Evolutionary conservation across 257 asterid species (phyloP).

Genomic region (Leonotis leonurus): DNA sequence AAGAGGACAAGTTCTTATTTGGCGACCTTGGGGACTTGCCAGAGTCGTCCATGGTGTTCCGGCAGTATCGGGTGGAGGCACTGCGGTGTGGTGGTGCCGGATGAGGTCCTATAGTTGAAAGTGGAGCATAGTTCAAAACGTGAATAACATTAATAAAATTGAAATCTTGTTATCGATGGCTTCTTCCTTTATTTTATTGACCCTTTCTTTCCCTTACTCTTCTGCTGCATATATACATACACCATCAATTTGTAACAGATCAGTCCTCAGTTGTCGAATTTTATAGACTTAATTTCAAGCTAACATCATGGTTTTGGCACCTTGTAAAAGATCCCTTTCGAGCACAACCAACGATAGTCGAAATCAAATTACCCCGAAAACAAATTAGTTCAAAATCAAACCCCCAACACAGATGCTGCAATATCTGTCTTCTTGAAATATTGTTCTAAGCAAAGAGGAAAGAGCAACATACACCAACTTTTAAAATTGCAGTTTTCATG

Average conservation of each 20-base stretch:
- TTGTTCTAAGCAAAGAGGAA: background rate
- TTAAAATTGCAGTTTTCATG: background rate
- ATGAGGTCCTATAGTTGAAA: background rate
- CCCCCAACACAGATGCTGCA: background rate
- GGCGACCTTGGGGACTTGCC: conserved; percentile 86
- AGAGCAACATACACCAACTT: background rate
- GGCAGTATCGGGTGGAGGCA: conserved; percentile 30
- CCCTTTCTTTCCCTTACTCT: background rate
- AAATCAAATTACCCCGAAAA: no score
- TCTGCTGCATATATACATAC: no score
- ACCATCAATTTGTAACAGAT: no score
- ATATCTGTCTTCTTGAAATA: background rate
- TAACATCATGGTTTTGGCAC: no score
- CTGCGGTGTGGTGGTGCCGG: conserved; percentile 40
- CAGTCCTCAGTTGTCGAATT: no score
- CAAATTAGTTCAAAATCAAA: no score
- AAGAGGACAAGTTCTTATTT: conserved; percentile 61
- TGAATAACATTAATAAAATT: conserved; percentile 20
- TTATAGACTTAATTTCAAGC: no score
- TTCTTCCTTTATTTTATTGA: no score
- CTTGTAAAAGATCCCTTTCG: no score
- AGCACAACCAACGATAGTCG: no score
- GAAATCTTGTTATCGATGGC: conserved; percentile 5
- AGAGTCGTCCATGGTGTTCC: conserved; percentile 61
- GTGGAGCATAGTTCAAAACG: no score